Evolutionary conservation across 805 yeast genomes (phyloP), one percentile per base, ranked within the genome.

Genomic region (Grigorovia yakushimaensis): DNA sequence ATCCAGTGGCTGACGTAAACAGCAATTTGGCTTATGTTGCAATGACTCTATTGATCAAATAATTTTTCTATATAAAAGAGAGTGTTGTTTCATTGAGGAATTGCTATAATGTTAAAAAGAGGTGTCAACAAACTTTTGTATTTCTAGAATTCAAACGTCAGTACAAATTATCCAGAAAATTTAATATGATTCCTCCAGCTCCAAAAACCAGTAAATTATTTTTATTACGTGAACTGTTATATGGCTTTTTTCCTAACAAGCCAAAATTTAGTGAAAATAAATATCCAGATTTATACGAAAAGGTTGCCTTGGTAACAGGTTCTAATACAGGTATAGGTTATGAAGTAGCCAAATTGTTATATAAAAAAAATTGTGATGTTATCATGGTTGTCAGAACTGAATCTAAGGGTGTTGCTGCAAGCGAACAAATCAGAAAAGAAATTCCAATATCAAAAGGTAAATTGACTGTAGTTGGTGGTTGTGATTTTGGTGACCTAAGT

Each of bases 271-370:
- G 58, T n/a, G 67, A 67, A 15, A 51, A 55, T 1, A 54, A 61
- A 22, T 67, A 65, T 46, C 74, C 74, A 10, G 63, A 64, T 45
- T 52, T 71, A 41, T 57, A 65, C 2, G 69, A 64, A 4, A 69
- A 65, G 51, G 61, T 59, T 15, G 70, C 70, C 13, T 49, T 68
- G 21, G 67, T 71, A 9, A 70, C 74, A 6, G 74, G 74, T 44
- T 62, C 64, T 19, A 69, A 65, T 44, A 54, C 71, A 6, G 74
- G 74, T 41, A 60, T 71, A 42, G 67, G 67, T 17, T 56, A 47
- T 9, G 47, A 59, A 7, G 57, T 52, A 54, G 65, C 37, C 51
- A 58, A 54, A 38, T 42, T 56, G 24, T 46, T 63, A 13, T 55
- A 64, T 40, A 60, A 64, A 9, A 68, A 64, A 49, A 60, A 68